Conservation (phyloP, 306 rosid genomes). For the Trifolium fragiferum region DNA sequence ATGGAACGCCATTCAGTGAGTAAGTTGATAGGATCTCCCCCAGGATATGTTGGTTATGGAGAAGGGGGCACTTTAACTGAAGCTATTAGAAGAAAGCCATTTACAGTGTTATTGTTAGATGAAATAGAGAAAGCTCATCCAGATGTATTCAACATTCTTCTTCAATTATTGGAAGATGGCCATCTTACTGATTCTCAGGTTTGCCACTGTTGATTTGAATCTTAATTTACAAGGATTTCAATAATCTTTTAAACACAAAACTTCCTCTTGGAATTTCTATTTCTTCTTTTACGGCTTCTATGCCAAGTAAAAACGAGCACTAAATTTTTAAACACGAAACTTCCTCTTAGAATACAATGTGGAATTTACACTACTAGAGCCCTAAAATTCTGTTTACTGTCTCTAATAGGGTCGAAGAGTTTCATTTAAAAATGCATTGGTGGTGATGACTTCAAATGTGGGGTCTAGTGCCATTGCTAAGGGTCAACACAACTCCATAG, state of each 20-base stretch:
- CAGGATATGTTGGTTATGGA: constrained; percentile 92
- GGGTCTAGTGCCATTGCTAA: constrained; percentile 88
- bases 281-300: constrained; percentile 9
- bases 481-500: constrained; percentile 67
- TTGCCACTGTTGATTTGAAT: constrained; percentile 37
- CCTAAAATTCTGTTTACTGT: constrained; percentile 38
- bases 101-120: constrained; percentile 77
- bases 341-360: background rate
- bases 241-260: background rate
- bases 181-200: constrained; percentile 97
- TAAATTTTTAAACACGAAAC: no score
- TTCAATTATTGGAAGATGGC: constrained; percentile 86
- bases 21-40: constrained; percentile 92
- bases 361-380: constrained; percentile 5
- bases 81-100: constrained; percentile 89
- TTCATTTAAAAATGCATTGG: constrained; percentile 81
- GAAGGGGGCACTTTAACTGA: constrained; percentile 88
- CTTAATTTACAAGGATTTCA: constrained; percentile 11
- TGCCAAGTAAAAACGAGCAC: constrained; percentile 9
- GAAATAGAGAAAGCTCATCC: constrained; percentile 99
- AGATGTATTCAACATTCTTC: constrained; percentile 87
- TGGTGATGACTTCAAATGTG: constrained; percentile 94
- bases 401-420: constrained; percentile 77
- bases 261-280: constrained; percentile 19
- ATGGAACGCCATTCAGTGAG: constrained; percentile 96